These are phyloP conservation scores for Aspergillus felis DNA, from an alignment of 2,329 filamentous ascomycete species.

Conservation along the genomic window DNA sequence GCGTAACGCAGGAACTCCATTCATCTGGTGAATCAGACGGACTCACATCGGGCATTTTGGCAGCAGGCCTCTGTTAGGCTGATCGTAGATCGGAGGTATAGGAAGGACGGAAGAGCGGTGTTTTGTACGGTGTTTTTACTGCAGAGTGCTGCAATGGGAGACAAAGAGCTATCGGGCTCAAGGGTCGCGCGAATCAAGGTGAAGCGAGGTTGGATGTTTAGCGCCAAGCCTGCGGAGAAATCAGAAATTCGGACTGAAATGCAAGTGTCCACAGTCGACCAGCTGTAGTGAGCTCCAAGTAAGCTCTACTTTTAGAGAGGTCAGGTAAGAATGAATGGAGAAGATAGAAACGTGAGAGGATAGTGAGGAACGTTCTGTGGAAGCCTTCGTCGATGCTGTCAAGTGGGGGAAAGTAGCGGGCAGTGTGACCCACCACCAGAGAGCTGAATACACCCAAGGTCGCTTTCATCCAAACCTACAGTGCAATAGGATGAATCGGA, in stretches of 20 bases:
- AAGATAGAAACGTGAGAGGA: neutral
- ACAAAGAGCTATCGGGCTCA: slow-evolving; percentile 4
- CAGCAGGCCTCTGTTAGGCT: neutral
- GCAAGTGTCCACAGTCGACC: neutral
- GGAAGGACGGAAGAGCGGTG: neutral
- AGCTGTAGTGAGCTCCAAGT: neutral
- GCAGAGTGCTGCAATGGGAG: neutral
- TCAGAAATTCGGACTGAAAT: slow-evolving; percentile 3
- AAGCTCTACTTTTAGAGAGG: neutral
- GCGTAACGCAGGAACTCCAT: neutral
- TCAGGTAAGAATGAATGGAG: neutral
- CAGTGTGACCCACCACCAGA: neutral
- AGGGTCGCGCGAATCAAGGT: slow-evolving; percentile 11
- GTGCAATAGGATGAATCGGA: neutral
- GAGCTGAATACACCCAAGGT: neutral
- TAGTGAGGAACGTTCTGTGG: neutral
- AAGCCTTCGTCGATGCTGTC: neutral
- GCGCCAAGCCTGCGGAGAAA: slow-evolving; percentile 1
- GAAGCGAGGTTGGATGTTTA: slow-evolving; percentile 11
- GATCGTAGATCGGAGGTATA: slow-evolving; percentile 3
- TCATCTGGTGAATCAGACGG: neutral
- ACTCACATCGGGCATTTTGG: slow-evolving; percentile 36
- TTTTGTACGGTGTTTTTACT: neutral
- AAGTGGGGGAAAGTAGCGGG: neutral
- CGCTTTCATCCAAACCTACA: neutral